A percentile compares a stretch with the other conserved stretches of the same genome.
Conservation (phyloP, 148 eudicot genomes). For the Silene conica region DNA sequence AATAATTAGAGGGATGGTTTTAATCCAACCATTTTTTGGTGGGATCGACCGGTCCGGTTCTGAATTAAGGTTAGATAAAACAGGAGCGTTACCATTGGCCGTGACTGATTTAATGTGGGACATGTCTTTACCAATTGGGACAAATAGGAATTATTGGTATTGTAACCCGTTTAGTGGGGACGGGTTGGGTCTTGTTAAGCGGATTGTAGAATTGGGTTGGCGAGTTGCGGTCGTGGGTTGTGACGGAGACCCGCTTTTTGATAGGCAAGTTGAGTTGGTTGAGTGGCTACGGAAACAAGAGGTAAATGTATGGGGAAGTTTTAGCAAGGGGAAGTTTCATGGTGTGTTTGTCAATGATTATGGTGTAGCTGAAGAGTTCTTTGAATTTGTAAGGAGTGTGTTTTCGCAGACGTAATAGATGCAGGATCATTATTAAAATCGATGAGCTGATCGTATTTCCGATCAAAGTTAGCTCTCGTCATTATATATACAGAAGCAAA, state of each 20-base stretch:
- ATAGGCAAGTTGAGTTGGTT: slow-evolving; percentile 12
- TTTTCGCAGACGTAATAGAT: background rate
- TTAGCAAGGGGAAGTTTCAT: background rate
- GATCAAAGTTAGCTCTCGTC: no score
- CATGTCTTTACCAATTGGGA: slow-evolving; percentile 37
- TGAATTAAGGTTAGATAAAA: slow-evolving; percentile 24
- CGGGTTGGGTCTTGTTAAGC: background rate
- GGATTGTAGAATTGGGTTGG: slow-evolving; percentile 17
- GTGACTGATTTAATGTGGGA: slow-evolving; percentile 44
- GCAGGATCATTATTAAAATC: no score
- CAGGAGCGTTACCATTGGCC: slow-evolving; percentile 23
- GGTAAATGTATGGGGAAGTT: slow-evolving; percentile 1
- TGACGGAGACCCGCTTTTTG: slow-evolving; percentile 20
- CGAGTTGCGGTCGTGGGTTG: slow-evolving; percentile 16
- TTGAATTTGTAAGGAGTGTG: slow-evolving; percentile 12
- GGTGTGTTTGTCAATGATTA: slow-evolving; percentile 7
- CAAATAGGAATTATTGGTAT: slow-evolving; percentile 36
- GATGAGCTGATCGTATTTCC: no score
- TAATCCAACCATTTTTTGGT: slow-evolving; percentile 35
- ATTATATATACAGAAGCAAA: no score
- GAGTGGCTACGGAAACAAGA: background rate
- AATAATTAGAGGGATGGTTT: slow-evolving; percentile 24
- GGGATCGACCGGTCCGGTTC: slow-evolving; percentile 31
- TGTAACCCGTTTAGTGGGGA: slow-evolving; percentile 14
- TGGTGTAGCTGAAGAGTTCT: background rate